phyloP scores from a whole-genome alignment of 148 eudicot species.

The Rhododendron simsii region DNA sequence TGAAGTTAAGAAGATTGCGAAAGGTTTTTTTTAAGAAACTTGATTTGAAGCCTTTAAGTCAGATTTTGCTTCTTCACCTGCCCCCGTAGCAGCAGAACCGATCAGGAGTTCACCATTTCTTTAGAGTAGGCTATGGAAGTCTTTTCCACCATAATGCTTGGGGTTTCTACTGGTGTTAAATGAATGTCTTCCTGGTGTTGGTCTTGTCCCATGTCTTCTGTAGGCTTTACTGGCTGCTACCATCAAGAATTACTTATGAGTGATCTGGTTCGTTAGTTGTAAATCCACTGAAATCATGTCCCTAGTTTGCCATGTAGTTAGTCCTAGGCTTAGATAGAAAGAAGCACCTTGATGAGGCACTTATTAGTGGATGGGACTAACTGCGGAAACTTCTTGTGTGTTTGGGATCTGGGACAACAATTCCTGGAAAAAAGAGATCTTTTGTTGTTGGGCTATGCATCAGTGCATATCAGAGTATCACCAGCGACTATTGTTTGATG shows the following conservation, averaged over 20 bases:
- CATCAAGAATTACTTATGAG: not conserved
- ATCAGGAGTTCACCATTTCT: not conserved
- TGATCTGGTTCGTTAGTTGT: not conserved
- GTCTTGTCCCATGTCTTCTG: not conserved
- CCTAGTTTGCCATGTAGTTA: not conserved
- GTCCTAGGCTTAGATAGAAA: not conserved
- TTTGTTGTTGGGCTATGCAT: not conserved
- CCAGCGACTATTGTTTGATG: not conserved
- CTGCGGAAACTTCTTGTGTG: not conserved
- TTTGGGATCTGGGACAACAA: not conserved
- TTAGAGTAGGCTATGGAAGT: not conserved
- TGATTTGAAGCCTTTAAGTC: not conserved
- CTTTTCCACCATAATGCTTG: not conserved
- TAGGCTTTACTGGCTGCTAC: not conserved
- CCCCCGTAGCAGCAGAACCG: not conserved
- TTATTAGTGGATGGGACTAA: not conserved
- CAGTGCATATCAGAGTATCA: not conserved
- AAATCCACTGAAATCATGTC: not conserved
- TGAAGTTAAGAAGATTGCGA: not conserved
- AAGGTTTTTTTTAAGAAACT: not conserved
- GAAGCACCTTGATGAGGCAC: not conserved
- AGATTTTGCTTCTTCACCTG: not conserved
- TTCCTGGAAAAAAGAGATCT: not conserved
- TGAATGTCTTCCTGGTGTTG: not conserved
- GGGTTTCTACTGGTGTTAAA: not conserved